These are phyloP conservation scores for Aegilops bicornis DNA, from an alignment of 176 grass and related monocot species.

Conservation along the genomic window DNA sequence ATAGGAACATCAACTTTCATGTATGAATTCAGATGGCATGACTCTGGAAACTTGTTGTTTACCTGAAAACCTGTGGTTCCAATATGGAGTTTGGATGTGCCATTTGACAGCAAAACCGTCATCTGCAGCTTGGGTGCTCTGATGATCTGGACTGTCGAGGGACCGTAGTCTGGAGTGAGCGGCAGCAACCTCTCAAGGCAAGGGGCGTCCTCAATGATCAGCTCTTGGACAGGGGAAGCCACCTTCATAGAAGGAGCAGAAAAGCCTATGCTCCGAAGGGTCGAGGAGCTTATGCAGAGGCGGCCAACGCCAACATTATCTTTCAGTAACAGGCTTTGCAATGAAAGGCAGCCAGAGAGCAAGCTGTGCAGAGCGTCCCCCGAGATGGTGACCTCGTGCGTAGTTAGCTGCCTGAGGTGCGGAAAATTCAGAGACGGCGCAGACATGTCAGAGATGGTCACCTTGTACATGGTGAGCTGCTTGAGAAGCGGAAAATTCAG, in stretches of 20 bases:
- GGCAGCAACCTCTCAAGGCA: background rate
- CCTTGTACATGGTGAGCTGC: background rate
- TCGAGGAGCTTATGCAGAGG: background rate
- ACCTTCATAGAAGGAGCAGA: background rate
- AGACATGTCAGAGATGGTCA: background rate
- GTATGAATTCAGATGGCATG: no score
- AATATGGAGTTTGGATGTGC: conserved; percentile 1
- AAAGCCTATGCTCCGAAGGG: background rate
- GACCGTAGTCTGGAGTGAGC: background rate
- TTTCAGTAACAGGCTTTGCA: background rate
- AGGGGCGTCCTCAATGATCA: background rate
- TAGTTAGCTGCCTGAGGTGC: background rate
- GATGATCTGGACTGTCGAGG: background rate
- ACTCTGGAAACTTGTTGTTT: background rate
- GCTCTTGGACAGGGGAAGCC: background rate
- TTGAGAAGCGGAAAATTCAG: background rate
- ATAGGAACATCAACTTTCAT: no score
- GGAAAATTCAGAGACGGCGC: background rate
- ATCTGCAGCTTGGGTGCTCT: background rate
- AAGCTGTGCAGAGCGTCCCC: background rate
- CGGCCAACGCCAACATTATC: background rate
- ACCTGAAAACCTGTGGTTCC: background rate
- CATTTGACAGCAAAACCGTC: background rate
- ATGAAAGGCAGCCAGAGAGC: background rate
- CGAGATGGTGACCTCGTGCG: background rate